Conservation (phyloP, 2,329 filamentous ascomycete species). For the Eutypa lata region DNA sequence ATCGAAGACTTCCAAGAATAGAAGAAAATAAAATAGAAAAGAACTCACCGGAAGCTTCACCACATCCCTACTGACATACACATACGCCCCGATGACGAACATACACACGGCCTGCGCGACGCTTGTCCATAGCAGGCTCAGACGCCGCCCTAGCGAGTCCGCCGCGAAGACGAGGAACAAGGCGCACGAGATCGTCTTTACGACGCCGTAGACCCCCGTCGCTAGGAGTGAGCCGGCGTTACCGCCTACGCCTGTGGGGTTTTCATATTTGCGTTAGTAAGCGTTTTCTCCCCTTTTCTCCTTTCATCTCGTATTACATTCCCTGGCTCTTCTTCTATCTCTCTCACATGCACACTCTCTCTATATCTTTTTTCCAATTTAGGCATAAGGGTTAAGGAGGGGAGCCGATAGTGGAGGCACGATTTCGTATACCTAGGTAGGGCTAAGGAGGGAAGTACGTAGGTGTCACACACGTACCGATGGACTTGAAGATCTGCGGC, state of each 20-base stretch:
- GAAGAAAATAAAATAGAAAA: no score
- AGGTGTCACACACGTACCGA: constrained; percentile 51
- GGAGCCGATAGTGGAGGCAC: no score
- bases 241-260: constrained; percentile 33
- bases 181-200: constrained; percentile 64
- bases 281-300: no score
- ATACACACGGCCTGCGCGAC: constrained; percentile 60
- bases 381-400: no score
- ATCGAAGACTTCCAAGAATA: no score
- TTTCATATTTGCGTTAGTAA: neutral
- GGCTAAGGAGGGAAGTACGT: no score
- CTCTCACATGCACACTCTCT: no score
- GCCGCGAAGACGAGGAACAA: constrained; percentile 65
- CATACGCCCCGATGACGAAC: constrained; percentile 71
- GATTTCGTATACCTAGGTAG: no score
- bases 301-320: no score
- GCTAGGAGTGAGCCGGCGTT: constrained; percentile 63
- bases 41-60: constrained; percentile 40
- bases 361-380: no score
- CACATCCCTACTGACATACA: constrained; percentile 58
- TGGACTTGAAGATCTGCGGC: constrained; percentile 64
- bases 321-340: no score
- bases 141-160: constrained; percentile 65
- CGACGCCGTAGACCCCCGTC: constrained; percentile 70
- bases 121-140: constrained; percentile 61